Conservation (phyloP, 768 basidiomycete species). For the Boletus reticuloceps region DNA sequence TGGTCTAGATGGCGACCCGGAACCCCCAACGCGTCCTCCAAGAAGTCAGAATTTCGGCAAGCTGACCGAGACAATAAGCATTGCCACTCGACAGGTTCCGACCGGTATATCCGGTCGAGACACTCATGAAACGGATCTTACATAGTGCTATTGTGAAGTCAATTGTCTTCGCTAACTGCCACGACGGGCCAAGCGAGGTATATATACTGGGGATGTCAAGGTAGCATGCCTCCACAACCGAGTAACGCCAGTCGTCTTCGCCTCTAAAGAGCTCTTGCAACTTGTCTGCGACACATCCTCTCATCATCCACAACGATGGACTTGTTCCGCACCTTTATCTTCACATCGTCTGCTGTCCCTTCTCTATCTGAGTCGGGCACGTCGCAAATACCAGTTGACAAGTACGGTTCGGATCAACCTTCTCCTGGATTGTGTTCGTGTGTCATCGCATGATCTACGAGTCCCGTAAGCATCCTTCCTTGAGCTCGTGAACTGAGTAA, state of each 20-base stretch:
- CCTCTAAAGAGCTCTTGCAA: not conserved
- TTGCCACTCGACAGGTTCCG: not conserved
- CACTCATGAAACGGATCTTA: not conserved
- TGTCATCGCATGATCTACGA: conserved; percentile 16
- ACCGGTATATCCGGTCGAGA: not conserved
- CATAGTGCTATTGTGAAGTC: not conserved
- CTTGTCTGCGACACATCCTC: conserved; percentile 7
- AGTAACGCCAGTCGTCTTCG: conserved; percentile 6
- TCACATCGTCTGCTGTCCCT: not conserved
- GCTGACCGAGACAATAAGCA: conserved; percentile 19
- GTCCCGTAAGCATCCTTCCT: conserved; percentile 10
- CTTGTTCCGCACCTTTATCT: conserved; percentile 2
- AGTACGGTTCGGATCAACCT: not conserved
- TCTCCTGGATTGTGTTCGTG: not conserved
- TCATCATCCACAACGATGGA: conserved; percentile 18
- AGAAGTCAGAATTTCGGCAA: not conserved
- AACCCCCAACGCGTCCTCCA: not conserved
- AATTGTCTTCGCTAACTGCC: conserved; percentile 13
- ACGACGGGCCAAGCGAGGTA: conserved; percentile 5
- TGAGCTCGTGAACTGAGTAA: not conserved
- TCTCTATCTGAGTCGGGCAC: not conserved
- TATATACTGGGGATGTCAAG: conserved; percentile 7
- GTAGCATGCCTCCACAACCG: not conserved
- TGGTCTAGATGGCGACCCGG: conserved; percentile 2
- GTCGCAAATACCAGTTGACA: conserved; percentile 14